Evolutionary conservation across 768 basidiomycete species (phyloP).

Genomic region (Psilocybe tampanensis): DNA sequence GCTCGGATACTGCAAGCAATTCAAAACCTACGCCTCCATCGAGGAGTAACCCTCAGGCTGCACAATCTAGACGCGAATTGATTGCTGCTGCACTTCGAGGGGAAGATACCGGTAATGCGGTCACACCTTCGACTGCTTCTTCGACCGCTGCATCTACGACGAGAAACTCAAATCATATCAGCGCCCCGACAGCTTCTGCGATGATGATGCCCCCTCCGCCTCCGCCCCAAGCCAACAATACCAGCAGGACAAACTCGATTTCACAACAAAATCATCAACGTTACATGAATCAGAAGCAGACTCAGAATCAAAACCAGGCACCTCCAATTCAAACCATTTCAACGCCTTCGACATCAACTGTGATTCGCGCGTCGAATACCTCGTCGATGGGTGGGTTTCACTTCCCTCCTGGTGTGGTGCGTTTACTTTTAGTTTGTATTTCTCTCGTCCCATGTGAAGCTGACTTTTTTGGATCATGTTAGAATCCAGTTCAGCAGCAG

Average conservation of each 20-base stretch:
- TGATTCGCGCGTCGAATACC: constrained; percentile 17
- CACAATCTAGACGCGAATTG: constrained; percentile 17
- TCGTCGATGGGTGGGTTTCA: constrained; percentile 53
- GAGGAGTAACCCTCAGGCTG: not conserved
- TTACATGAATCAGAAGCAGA: constrained; percentile 13
- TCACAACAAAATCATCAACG: constrained; percentile 23
- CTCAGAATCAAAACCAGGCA: constrained; percentile 12
- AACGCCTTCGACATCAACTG: constrained; percentile 20
- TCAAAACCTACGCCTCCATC: not conserved
- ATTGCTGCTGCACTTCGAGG: constrained; percentile 20
- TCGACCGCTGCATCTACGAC: not conserved
- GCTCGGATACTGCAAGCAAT: too few species aligned
- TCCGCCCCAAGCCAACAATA: constrained; percentile 4
- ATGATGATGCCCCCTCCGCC: constrained; percentile 10
- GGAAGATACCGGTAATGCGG: not conserved
- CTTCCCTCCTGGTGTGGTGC: constrained; percentile 48
- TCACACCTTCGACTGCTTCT: not conserved
- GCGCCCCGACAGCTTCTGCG: not conserved
- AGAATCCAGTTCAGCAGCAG: constrained; percentile 6
- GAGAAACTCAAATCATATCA: not conserved
- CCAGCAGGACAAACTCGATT: constrained; percentile 12
- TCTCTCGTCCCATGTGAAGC: not conserved
- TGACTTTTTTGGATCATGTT: constrained; percentile 6
- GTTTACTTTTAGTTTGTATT: constrained; percentile 10
- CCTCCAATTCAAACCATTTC: constrained; percentile 17